phyloP scores from a whole-genome alignment of 176 grass and related monocot species.

The Bolboschoenus planiculmis region DNA sequence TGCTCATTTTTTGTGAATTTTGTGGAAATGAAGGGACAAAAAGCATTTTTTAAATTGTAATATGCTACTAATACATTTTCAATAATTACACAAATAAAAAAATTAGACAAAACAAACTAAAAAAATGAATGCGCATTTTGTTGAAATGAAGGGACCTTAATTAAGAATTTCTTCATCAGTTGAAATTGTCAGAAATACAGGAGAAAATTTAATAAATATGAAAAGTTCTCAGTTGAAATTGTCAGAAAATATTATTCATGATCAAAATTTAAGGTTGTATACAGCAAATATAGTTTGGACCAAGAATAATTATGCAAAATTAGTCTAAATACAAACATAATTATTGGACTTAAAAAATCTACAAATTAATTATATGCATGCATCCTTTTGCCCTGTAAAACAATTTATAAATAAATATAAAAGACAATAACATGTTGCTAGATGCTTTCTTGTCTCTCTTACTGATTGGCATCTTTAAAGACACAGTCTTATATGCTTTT shows the following conservation, averaged over 20 bases:
- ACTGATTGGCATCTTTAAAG: not conserved
- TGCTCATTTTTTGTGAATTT: too few relatives aligned
- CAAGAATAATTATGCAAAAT: not conserved
- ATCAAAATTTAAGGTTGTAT: not conserved
- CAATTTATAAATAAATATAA: not conserved
- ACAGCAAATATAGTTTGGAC: not conserved
- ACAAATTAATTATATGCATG: not conserved
- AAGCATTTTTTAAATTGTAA: too few relatives aligned
- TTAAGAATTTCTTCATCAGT: not conserved
- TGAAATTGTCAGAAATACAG: not conserved
- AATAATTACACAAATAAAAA: too few relatives aligned
- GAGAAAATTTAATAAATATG: not conserved
- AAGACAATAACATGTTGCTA: not conserved
- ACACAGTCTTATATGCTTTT: not conserved
- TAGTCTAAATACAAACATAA: not conserved
- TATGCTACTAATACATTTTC: too few relatives aligned
- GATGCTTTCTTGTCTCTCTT: not conserved
- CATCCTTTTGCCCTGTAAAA: not conserved
- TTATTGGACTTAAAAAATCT: not conserved
- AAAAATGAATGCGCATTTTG: too few relatives aligned
- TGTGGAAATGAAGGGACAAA: too few relatives aligned
- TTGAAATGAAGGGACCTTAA: too few relatives aligned
- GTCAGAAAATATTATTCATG: not conserved
- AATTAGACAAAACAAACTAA: too few relatives aligned
- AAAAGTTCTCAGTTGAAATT: not conserved